A percentile compares a stretch with the other conserved stretches of the same genome.
Conservation (phyloP, 805 yeast species). For the Metschnikowia arizonensis region DNA sequence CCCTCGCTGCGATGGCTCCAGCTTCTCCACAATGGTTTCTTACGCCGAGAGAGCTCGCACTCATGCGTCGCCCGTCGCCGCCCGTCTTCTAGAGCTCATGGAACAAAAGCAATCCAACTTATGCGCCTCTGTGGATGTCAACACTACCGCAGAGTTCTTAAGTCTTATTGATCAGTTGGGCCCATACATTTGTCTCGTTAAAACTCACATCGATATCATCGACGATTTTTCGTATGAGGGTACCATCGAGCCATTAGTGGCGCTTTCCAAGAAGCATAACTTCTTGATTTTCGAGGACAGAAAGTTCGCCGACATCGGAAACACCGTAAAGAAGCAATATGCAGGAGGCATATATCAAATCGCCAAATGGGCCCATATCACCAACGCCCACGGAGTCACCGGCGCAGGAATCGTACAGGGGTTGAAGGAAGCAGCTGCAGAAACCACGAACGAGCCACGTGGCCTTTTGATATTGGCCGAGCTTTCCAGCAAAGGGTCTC, state of each 20-base stretch:
- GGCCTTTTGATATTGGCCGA: constrained; percentile 95
- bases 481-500: constrained; percentile 86
- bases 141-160: constrained; percentile 72
- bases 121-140: constrained; percentile 93
- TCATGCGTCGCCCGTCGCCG: constrained; percentile 78
- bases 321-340: constrained; percentile 93
- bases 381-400: constrained; percentile 96
- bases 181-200: constrained; percentile 85
- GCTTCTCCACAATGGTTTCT: constrained; percentile 19
- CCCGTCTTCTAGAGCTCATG: constrained; percentile 68
- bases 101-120: constrained; percentile 77
- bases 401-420: constrained; percentile 93
- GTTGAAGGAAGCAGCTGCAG: constrained; percentile 72
- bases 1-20: no score
- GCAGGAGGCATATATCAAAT: constrained; percentile 85
- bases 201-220: constrained; percentile 91
- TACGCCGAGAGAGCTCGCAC: constrained; percentile 66
- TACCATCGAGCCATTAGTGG: constrained; percentile 71
- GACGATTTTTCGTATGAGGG: constrained; percentile 82
- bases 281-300: constrained; percentile 95
- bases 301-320: constrained; percentile 97
- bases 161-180: constrained; percentile 73
- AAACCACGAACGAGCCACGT: constrained; percentile 70
- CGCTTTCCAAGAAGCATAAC: constrained; percentile 71
- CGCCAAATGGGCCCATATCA: constrained; percentile 93